phyloP scores from a whole-genome alignment of 164 flowering plant genomes.

The Kalanchoe fedtschenkoi region DNA sequence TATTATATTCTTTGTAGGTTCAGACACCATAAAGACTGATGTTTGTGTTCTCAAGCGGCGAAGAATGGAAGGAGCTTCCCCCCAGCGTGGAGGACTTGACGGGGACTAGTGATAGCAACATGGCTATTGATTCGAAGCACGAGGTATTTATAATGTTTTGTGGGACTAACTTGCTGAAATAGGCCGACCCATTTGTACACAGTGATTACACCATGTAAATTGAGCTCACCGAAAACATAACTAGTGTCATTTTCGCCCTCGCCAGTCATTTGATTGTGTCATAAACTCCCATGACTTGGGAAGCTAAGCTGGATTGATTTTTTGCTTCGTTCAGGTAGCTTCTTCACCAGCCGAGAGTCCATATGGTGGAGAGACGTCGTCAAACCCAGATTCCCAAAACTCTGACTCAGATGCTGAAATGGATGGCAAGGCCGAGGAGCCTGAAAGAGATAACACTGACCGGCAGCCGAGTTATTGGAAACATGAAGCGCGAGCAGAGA shows the following conservation, averaged over 20 bases:
- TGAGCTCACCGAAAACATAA: background rate
- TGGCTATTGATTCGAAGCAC: slow-evolving; percentile 33
- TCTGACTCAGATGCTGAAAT: slow-evolving; percentile 41
- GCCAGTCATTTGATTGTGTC: background rate
- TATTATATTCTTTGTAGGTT: slow-evolving; percentile 29
- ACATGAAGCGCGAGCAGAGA: slow-evolving; percentile 25
- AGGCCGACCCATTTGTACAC: background rate
- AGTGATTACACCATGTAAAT: background rate
- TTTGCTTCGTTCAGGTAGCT: slow-evolving; percentile 28
- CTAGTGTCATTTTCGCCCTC: background rate
- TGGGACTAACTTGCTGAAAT: background rate
- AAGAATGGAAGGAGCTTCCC: slow-evolving; percentile 28
- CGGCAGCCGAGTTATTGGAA: slow-evolving; percentile 16
- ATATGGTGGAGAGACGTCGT: slow-evolving; percentile 47
- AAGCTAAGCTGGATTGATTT: background rate
- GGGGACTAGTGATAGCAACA: slow-evolving; percentile 26
- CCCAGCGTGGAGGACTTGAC: slow-evolving; percentile 30
- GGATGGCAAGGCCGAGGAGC: slow-evolving; percentile 34
- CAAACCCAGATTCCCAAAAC: slow-evolving; percentile 45
- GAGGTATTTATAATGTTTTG: slow-evolving; percentile 34
- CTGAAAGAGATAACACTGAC: slow-evolving; percentile 19
- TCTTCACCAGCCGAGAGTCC: slow-evolving; percentile 41
- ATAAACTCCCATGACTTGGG: background rate
- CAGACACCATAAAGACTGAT: slow-evolving; percentile 67
- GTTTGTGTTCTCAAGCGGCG: slow-evolving; percentile 83